phyloP scores from a whole-genome alignment of 169 alveolate species.

The Eimeria tenella region DNA sequence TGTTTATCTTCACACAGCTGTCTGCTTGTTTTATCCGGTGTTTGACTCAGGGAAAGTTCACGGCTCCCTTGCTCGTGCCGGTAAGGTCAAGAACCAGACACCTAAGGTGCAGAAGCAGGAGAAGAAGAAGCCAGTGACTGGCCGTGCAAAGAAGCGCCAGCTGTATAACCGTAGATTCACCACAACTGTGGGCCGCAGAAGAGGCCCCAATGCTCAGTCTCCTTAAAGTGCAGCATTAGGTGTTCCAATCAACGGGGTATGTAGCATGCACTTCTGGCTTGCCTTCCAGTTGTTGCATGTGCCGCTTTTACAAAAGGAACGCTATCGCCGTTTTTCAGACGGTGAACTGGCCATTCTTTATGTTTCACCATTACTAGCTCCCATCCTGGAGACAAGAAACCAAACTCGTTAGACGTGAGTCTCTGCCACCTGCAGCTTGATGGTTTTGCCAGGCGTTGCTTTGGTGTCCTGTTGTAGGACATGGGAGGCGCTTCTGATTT shows the following conservation, averaged over 20 bases:
- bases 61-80: constrained; percentile 99
- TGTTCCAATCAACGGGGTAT: background rate
- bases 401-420: too few species aligned
- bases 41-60: constrained; percentile 91
- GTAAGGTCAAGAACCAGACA: constrained; percentile 99
- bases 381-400: too few species aligned
- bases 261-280: background rate
- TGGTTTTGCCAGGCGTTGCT: too few species aligned
- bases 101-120: constrained; percentile 98
- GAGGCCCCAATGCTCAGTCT: constrained; percentile 90
- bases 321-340: background rate
- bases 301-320: background rate
- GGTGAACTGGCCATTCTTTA: background rate
- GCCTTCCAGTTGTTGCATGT: background rate
- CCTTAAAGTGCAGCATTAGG: constrained; percentile 18
- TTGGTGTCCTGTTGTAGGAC: too few species aligned
- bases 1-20: too few species aligned
- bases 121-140: constrained; percentile 96
- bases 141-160: constrained; percentile 99
- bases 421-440: too few species aligned
- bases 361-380: too few species aligned
- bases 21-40: background rate
- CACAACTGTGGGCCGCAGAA: constrained; percentile 87
- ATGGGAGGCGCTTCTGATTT: too few species aligned
- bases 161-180: constrained; percentile 97